A percentile compares a stretch with the other conserved stretches of the same genome.
Evolutionary conservation across 2,329 filamentous ascomycete genomes (phyloP).

Genomic region (Capronia epimyces): DNA sequence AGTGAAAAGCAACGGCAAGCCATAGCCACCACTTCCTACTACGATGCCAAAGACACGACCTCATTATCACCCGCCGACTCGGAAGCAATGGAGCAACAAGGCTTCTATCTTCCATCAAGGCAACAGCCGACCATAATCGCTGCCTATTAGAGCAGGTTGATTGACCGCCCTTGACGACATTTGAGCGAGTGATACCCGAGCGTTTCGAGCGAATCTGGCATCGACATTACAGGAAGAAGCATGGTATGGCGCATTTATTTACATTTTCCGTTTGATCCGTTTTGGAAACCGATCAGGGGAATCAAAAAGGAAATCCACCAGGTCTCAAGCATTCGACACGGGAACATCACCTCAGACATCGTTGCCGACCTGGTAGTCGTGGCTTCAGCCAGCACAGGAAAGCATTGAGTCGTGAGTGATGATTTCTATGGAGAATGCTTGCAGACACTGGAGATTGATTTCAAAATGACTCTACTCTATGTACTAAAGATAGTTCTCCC

Average conservation of each 20-base stretch:
- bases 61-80: slow-evolving; percentile 26
- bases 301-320: neutral
- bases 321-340: neutral
- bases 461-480: too few species aligned
- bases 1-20: slow-evolving; percentile 50
- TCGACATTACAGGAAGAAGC: slow-evolving; percentile 18
- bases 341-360: neutral
- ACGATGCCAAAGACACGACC: slow-evolving; percentile 29
- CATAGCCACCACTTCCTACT: slow-evolving; percentile 40
- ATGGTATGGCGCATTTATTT: slow-evolving; percentile 16
- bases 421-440: too few species aligned
- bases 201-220: slow-evolving; percentile 14
- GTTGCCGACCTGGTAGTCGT: slow-evolving; percentile 24
- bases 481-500: too few species aligned
- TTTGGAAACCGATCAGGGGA: neutral
- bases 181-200: slow-evolving; percentile 23
- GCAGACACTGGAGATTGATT: too few species aligned
- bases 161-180: slow-evolving; percentile 25
- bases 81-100: slow-evolving; percentile 43
- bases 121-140: slow-evolving; percentile 44
- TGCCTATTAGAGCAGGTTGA: slow-evolving; percentile 41
- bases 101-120: slow-evolving; percentile 45
- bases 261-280: too few species aligned
- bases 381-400: slow-evolving; percentile 24
- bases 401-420: slow-evolving; percentile 2